phyloP scores from a whole-genome alignment of 2,329 filamentous ascomycete species.

The Cladosporium sp. region DNA sequence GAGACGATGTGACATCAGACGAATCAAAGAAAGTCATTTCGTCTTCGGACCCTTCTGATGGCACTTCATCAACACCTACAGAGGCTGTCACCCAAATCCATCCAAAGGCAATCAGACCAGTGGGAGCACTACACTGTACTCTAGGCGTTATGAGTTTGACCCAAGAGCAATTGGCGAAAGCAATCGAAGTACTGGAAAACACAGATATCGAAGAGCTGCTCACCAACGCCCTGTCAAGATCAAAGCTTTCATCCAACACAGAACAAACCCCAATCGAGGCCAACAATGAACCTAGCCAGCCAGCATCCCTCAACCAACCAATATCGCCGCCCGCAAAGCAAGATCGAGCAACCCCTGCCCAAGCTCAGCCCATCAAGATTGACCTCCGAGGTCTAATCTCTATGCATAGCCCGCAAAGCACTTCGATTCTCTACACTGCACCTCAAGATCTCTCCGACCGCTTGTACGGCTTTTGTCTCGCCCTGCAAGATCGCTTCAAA shows the following conservation, averaged over 20 bases:
- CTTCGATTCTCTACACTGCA: conserved; percentile 62
- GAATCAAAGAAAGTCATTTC: background rate
- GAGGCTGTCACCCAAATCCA: conserved; percentile 16
- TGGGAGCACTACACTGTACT: conserved; percentile 80
- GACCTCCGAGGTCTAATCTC: conserved; percentile 49
- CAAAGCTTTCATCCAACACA: background rate
- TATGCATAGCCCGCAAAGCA: conserved; percentile 57
- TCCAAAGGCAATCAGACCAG: conserved; percentile 63
- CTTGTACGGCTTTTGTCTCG: conserved; percentile 55
- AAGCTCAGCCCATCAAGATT: conserved; percentile 30
- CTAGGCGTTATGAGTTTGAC: conserved; percentile 78
- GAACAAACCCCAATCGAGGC: background rate
- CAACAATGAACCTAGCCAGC: background rate
- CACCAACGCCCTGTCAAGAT: background rate
- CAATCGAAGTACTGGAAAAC: conserved; percentile 34
- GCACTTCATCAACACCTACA: background rate
- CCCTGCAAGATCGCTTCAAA: conserved; percentile 52
- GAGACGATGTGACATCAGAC: conserved; percentile 45
- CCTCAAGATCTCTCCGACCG: conserved; percentile 52
- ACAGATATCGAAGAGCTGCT: conserved; percentile 24
- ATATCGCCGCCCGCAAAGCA: conserved; percentile 15
- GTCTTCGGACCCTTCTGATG: background rate
- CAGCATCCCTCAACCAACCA: conserved; percentile 11
- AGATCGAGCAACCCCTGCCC: background rate
- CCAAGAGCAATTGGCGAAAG: conserved; percentile 47